phyloP scores from a whole-genome alignment of 805 yeast genomes.

The Blastobotrys peoriensis region DNA sequence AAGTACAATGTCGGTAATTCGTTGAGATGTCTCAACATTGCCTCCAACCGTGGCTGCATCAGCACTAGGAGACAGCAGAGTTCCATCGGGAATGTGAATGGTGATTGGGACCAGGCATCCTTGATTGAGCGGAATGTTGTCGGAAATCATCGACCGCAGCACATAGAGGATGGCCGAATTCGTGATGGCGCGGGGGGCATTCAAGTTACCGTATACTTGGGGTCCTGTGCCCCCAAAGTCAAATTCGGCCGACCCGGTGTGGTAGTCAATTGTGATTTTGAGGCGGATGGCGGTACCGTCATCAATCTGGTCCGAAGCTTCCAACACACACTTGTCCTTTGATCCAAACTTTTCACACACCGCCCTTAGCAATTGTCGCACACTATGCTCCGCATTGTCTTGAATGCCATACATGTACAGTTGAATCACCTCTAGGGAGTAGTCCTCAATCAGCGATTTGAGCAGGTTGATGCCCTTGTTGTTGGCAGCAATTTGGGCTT shows the following conservation, averaged over 20 bases:
- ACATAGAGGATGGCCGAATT: conserved; percentile 86
- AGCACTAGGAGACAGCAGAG: conserved; percentile 65
- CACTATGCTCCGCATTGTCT: conserved; percentile 68
- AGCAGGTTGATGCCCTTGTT: conserved; percentile 73
- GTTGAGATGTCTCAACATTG: conserved; percentile 90
- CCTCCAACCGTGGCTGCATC: conserved; percentile 95
- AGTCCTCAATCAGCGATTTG: conserved; percentile 54
- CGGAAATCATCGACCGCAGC: conserved; percentile 74
- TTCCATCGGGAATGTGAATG: conserved; percentile 55
- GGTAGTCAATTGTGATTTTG: conserved; percentile 37
- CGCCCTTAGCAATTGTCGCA: conserved; percentile 46
- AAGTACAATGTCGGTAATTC: conserved; percentile 83
- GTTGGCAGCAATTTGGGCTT: conserved; percentile 86
- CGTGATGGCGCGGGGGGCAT: conserved; percentile 89
- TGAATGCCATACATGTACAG: conserved; percentile 80
- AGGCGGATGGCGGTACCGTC: conserved; percentile 31
- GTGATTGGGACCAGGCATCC: conserved; percentile 82
- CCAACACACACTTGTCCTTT: conserved; percentile 28
- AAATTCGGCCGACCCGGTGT: conserved; percentile 58
- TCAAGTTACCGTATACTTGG: conserved; percentile 84
- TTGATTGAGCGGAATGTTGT: conserved; percentile 86
- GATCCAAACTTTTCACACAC: conserved; percentile 35
- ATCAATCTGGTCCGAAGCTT: conserved; percentile 28
- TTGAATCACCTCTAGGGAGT: conserved; percentile 51
- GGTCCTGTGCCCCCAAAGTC: conserved; percentile 84